These are phyloP conservation scores for Xanthoceras sorbifolium DNA, from an alignment of 345 rosid species.

Conservation along the genomic window DNA sequence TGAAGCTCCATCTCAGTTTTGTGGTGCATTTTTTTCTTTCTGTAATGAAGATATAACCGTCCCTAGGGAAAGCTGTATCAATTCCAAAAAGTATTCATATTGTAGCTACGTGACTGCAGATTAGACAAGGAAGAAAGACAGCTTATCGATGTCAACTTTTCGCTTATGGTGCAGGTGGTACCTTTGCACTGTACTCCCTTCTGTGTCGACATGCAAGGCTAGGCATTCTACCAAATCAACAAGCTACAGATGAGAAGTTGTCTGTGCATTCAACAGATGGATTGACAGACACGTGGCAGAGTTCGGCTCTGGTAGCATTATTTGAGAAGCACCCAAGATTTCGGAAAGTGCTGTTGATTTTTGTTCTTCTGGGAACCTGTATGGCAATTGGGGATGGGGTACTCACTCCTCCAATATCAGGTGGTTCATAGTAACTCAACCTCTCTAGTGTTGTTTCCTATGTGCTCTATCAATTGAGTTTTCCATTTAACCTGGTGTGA, in stretches of 20 bases:
- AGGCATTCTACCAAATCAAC: slow-evolving; percentile 80
- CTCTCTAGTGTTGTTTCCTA: neutral
- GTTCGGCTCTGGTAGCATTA: slow-evolving; percentile 52
- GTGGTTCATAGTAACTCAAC: slow-evolving; percentile 32
- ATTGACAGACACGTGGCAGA: slow-evolving; percentile 49
- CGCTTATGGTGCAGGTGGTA: slow-evolving; percentile 62
- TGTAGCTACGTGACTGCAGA: slow-evolving; percentile 19
- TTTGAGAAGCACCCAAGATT: slow-evolving; percentile 58
- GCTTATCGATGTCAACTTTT: slow-evolving; percentile 31
- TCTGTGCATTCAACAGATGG: slow-evolving; percentile 56
- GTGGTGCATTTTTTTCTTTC: neutral
- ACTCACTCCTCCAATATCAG: slow-evolving; percentile 88
- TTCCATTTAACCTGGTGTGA: neutral
- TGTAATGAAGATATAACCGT: neutral
- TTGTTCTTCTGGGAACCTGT: slow-evolving; percentile 75
- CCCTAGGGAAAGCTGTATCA: neutral
- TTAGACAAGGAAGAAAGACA: slow-evolving; percentile 27
- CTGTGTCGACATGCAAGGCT: slow-evolving; percentile 76
- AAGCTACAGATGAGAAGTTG: slow-evolving; percentile 73
- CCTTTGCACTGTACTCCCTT: slow-evolving; percentile 87
- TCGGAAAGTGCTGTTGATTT: slow-evolving; percentile 51
- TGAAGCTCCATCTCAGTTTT: neutral
- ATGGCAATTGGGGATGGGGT: slow-evolving; percentile 82
- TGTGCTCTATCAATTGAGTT: neutral
- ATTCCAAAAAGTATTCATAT: slow-evolving; percentile 8